A percentile compares a stretch with the other conserved stretches of the same genome.
These are phyloP conservation scores for Solanum bulbocastanum DNA, from an alignment of 257 asterid species.

Conservation along the genomic window DNA sequence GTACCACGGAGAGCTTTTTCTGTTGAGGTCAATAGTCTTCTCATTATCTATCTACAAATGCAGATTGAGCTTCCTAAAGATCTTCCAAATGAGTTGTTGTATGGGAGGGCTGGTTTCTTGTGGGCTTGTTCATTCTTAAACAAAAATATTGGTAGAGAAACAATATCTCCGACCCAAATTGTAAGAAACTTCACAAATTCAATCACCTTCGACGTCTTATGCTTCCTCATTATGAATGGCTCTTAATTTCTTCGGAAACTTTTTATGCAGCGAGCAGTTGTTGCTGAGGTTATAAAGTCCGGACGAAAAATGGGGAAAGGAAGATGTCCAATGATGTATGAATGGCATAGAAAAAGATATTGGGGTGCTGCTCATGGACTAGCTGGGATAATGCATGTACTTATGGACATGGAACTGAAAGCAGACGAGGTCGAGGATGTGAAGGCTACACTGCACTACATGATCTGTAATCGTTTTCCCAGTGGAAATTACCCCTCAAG, in stretches of 20 bases:
- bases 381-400: conserved; percentile 65
- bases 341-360: conserved; percentile 73
- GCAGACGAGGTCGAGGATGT: conserved; percentile 63
- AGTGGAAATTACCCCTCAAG: conserved; percentile 82
- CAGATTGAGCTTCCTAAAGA: conserved; percentile 61
- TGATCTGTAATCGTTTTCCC: conserved; percentile 56
- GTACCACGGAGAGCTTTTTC: too few species aligned
- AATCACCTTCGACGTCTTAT: neutral
- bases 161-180: conserved; percentile 40
- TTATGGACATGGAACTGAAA: conserved; percentile 67
- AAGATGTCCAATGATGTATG: conserved; percentile 62
- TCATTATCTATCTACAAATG: neutral
- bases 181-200: conserved; percentile 19
- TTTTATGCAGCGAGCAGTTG: conserved; percentile 38
- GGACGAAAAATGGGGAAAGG: conserved; percentile 44
- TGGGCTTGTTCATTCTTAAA: conserved; percentile 75
- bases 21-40: neutral
- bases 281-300: conserved; percentile 44
- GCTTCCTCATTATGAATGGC: neutral
- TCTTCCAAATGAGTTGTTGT: conserved; percentile 56
- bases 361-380: conserved; percentile 94
- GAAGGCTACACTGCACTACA: conserved; percentile 49
- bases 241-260: neutral
- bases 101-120: conserved; percentile 72
- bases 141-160: conserved; percentile 41